Evolutionary conservation across 2,329 filamentous ascomycete species (phyloP).

Genomic region (Lachnellula cervina): DNA sequence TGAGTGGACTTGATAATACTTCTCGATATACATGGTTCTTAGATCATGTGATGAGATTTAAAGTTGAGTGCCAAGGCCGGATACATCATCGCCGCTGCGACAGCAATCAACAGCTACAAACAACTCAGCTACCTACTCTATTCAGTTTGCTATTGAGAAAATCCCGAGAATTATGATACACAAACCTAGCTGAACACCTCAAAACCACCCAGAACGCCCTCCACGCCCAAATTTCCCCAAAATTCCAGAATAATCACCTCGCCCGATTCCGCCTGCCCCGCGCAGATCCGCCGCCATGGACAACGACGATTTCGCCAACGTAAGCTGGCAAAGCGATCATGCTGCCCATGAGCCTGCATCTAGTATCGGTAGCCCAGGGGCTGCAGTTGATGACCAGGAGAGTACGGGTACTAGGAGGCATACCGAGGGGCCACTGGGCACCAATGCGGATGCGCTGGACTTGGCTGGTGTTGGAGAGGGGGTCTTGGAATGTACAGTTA

Average conservation of each 20-base stretch:
- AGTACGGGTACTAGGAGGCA: conserved; percentile 16
- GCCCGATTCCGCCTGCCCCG: conserved; percentile 19
- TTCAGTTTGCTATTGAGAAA: neutral
- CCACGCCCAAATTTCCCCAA: neutral
- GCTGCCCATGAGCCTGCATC: conserved; percentile 42
- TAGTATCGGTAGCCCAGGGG: conserved; percentile 37
- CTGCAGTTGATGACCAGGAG: conserved; percentile 30
- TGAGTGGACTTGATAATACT: too few relatives aligned
- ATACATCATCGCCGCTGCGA: neutral
- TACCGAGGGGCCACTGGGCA: conserved; percentile 28
- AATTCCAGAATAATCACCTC: neutral
- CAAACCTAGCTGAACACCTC: neutral
- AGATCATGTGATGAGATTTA: neutral
- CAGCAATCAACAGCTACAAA: neutral
- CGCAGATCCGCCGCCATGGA: conserved; percentile 26
- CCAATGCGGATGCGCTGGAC: conserved; percentile 41
- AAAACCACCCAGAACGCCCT: neutral
- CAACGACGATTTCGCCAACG: conserved; percentile 70
- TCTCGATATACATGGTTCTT: neutral
- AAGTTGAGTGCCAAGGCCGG: neutral
- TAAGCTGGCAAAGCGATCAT: conserved; percentile 67
- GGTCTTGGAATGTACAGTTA: conserved; percentile 76
- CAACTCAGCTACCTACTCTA: neutral
- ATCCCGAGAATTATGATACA: neutral
- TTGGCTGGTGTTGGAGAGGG: conserved; percentile 64